Percentiles rank a stretch among this genome's conserved stretches.
phyloP scores from a whole-genome alignment of 2,329 filamentous ascomycete genomes.

The Aureobasidium sp. region DNA sequence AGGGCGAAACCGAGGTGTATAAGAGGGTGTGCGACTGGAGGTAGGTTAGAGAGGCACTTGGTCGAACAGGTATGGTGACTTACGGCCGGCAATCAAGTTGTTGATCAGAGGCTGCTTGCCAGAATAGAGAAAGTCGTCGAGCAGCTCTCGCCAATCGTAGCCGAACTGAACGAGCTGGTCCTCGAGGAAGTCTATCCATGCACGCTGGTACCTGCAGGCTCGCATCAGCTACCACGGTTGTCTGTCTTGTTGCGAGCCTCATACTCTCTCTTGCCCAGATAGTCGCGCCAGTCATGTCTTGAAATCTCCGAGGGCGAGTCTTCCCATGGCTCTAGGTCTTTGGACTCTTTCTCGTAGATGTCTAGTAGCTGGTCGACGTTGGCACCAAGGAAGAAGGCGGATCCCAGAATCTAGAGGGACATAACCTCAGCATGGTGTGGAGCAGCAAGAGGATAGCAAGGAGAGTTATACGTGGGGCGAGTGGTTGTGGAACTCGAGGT shows the following conservation, averaged over 20 bases:
- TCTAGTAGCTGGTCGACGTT: constrained; percentile 62
- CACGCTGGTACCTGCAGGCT: constrained; percentile 63
- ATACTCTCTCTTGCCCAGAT: constrained; percentile 62
- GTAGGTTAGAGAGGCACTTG: constrained; percentile 22
- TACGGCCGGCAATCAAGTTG: constrained; percentile 69
- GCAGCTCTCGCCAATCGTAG: constrained; percentile 77
- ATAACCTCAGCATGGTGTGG: constrained; percentile 15
- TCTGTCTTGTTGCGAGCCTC: constrained; percentile 20
- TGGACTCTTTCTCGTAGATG: constrained; percentile 71
- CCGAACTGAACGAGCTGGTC: constrained; percentile 69
- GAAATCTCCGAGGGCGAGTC: constrained; percentile 80
- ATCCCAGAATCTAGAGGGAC: constrained; percentile 55
- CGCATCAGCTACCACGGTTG: not conserved
- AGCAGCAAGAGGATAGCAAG: not conserved
- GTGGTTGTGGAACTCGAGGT: constrained; percentile 73
- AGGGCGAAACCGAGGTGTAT: constrained; percentile 93
- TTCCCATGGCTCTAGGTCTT: constrained; percentile 67
- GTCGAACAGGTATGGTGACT: constrained; percentile 26
- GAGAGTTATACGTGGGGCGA: constrained; percentile 55
- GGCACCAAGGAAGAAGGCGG: constrained; percentile 79
- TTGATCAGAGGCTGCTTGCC: constrained; percentile 73
- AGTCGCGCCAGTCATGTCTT: constrained; percentile 78
- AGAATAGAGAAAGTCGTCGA: constrained; percentile 67
- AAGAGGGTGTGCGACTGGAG: constrained; percentile 74
- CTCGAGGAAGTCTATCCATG: constrained; percentile 92